These are phyloP conservation scores for Paracorniculantispora psalliotae DNA, from an alignment of 2,329 filamentous ascomycete genomes.

Conservation along the genomic window DNA sequence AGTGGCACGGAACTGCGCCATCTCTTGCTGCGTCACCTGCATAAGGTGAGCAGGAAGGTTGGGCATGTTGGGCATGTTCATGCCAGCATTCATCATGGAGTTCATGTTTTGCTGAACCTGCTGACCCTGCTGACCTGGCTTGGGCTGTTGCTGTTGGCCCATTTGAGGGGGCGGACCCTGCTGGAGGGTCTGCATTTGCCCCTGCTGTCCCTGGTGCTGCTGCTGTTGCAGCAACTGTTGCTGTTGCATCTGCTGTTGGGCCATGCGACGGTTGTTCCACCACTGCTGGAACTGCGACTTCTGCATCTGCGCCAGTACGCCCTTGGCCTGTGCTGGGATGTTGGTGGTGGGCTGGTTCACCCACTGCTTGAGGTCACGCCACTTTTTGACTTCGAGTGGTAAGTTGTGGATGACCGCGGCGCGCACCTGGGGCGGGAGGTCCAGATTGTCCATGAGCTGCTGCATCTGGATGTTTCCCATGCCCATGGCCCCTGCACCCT, in stretches of 20 bases:
- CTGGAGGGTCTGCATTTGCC: slow-evolving; percentile 19
- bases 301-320: slow-evolving; percentile 32
- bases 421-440: slow-evolving; percentile 36
- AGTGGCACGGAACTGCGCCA: slow-evolving; percentile 27
- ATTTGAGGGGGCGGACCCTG: slow-evolving; percentile 12
- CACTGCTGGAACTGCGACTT: slow-evolving; percentile 33
- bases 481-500: slow-evolving; percentile 13
- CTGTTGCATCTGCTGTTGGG: slow-evolving; percentile 21
- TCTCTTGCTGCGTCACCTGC: slow-evolving; percentile 30
- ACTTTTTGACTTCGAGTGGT: slow-evolving; percentile 43
- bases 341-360: slow-evolving; percentile 30
- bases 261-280: slow-evolving; percentile 11
- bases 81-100: slow-evolving; percentile 12
- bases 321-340: slow-evolving; percentile 26
- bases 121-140: slow-evolving; percentile 19
- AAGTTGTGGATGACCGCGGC: slow-evolving; percentile 25
- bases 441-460: slow-evolving; percentile 43
- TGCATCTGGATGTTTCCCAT: slow-evolving; percentile 30
- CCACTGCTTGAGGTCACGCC: slow-evolving; percentile 43
- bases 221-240: slow-evolving; percentile 20
- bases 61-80: slow-evolving; percentile 19
- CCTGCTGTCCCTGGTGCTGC: slow-evolving; percentile 16
- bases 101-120: slow-evolving; percentile 18
- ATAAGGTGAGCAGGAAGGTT: slow-evolving; percentile 28
- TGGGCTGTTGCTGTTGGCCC: slow-evolving; percentile 18